Conservation (phyloP, 148 eudicot genomes). For the Camellia sinensis region DNA sequence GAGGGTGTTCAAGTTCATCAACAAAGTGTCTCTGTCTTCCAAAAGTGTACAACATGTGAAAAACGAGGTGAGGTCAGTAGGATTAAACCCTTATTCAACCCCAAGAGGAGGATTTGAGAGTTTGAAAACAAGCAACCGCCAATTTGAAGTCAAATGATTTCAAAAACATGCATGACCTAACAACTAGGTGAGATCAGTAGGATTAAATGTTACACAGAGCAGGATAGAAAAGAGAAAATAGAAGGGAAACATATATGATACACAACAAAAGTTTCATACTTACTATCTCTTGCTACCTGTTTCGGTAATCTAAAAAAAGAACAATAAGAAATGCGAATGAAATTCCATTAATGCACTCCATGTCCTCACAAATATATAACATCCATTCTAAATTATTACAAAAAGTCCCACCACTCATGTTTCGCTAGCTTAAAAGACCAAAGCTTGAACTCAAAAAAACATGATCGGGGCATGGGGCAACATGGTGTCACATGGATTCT, state of each 20-base stretch:
- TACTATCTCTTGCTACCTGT: neutral
- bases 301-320: too few species aligned
- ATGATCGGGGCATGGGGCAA: neutral
- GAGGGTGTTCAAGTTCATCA: neutral
- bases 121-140: neutral
- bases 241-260: neutral
- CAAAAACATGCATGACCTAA: neutral
- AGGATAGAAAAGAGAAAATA: neutral
- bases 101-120: neutral
- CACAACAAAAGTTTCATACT: neutral
- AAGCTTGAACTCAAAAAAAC: neutral
- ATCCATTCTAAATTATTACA: neutral
- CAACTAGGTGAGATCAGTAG: neutral
- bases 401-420: neutral
- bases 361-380: too few species aligned
- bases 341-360: neutral
- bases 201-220: neutral
- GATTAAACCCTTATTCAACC: neutral
- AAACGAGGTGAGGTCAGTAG: neutral
- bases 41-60: neutral
- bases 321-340: too few species aligned
- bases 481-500: constrained; percentile 10
- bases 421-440: neutral
- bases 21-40: neutral
- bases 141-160: neutral